Percentiles rank a stretch among this genome's conserved stretches.
phyloP scores from a whole-genome alignment of 495 filamentous ascomycete species.

The Neurospora terricola region DNA sequence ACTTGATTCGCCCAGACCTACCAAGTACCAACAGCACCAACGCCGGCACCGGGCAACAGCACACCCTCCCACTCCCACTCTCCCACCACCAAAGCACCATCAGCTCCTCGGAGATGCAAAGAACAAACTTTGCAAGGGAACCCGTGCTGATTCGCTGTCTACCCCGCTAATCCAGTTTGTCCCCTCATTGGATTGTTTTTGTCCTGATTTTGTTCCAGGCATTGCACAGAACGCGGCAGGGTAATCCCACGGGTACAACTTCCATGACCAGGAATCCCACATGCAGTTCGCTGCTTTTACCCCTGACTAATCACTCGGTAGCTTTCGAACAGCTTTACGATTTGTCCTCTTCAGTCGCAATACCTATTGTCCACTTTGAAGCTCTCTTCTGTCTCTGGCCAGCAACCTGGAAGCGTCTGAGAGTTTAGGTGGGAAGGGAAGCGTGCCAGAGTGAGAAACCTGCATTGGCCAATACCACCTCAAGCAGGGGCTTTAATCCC shows the following conservation, averaged over 20 bases:
- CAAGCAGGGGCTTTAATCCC: not conserved
- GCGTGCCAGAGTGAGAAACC: not conserved
- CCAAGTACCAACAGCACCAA: not conserved
- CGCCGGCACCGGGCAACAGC: not conserved
- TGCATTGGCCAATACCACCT: not conserved
- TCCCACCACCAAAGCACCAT: not conserved
- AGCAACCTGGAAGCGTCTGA: not conserved
- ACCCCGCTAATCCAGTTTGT: not conserved
- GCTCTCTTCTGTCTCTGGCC: not conserved
- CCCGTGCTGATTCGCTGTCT: not conserved
- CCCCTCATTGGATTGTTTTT: not conserved
- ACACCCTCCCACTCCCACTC: not conserved
- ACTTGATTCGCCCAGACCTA: not conserved
- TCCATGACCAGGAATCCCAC: not conserved
- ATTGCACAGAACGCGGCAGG: not conserved
- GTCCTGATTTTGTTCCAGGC: not conserved
- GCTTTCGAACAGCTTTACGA: not conserved
- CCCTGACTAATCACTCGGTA: not conserved
- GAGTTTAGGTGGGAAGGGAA: not conserved
- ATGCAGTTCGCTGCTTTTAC: not conserved
- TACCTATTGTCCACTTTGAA: not conserved
- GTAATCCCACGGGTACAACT: not conserved
- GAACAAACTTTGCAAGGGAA: constrained; percentile 3
- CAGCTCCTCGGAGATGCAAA: constrained; percentile 28
- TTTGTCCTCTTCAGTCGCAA: not conserved